Base-by-base conservation (phyloP, 2,329 filamentous ascomycete species). In the Pleoardoris graminearum region DNA sequence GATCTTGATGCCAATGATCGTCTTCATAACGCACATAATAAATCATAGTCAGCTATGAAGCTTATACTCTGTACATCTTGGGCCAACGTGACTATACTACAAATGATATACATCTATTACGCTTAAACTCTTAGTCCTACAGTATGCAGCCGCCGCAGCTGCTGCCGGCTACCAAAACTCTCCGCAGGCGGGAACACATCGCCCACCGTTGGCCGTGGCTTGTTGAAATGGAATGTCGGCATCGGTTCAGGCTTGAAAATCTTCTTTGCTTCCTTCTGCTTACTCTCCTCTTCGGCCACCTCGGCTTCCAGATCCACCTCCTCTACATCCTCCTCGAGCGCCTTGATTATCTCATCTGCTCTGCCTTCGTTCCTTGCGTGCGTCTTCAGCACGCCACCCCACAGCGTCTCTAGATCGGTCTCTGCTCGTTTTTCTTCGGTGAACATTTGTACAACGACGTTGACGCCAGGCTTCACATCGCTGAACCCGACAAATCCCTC, bases 401-500 rank as follows among this genome's bases (percentile, higher is more conserved):
- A 90, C 10, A 89, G 71, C 14, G 78, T 79, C 63, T 90, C 87
- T 48, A 90, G 71, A 65, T 89, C 82, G 29, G 88, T 79, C 61
- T 89, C 84, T 25, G 77, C 80, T 61, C 87, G 77, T 74, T 88
- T 89, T 66, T 87, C 85, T 59, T 87, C 85, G 0, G 85, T 89
- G 67, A 90, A 82, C 76, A 90, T 82, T 70, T 90, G 87, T 33
- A 89, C 82, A 29, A 90, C 86, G 47, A 90, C 77, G 48, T 81
- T 83, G 2, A 83, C 82, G 1, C 83, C 84, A 7, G 78, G 75
- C 8, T 74, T 78, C 50, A 77, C 67, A 30, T 78, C 77, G 1
- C 91, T 90, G 66, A 97, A 97, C 0, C 93, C 93, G 29, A 91
- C 86, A 51, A 92, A 85, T 7, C 82, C 79, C 12, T 84, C 80